A percentile compares a stretch with the other conserved stretches of the same genome.
These are phyloP conservation scores for Hygrocybe punicea DNA, from an alignment of 768 basidiomycete species.

Conservation along the genomic window DNA sequence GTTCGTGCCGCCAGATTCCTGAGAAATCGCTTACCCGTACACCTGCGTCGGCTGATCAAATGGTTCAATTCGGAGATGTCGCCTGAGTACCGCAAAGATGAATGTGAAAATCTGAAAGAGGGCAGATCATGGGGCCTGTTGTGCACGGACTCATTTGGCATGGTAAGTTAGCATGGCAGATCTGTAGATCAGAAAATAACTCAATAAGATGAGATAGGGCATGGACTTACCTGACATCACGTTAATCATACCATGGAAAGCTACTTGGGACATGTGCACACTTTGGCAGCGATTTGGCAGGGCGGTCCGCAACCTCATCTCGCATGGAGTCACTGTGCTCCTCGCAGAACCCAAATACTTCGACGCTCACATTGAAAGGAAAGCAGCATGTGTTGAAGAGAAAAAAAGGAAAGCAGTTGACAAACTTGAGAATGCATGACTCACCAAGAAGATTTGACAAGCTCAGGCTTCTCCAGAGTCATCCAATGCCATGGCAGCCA, in stretches of 20 bases:
- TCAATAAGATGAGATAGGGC: neutral
- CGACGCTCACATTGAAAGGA: neutral
- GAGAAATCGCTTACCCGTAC: neutral
- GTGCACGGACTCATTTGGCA: slow-evolving; percentile 13
- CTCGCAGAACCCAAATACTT: neutral
- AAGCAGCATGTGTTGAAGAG: neutral
- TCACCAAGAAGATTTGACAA: neutral
- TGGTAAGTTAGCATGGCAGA: slow-evolving; percentile 7
- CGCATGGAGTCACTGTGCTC: neutral
- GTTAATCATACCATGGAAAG: slow-evolving; percentile 1
- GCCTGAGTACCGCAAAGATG: neutral
- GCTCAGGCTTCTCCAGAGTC: no score
- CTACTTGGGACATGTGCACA: neutral
- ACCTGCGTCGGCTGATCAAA: neutral
- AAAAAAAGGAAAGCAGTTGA: neutral
- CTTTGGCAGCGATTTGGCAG: slow-evolving; percentile 2
- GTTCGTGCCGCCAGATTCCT: no score
- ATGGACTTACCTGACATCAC: slow-evolving; percentile 4
- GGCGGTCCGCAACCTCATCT: neutral
- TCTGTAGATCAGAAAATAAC: neutral
- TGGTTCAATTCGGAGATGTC: neutral
- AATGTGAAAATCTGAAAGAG: neutral
- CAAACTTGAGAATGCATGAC: neutral
- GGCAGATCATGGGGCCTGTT: slow-evolving; percentile 7
- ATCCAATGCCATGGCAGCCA: neutral